These are phyloP conservation scores for Debaryomyces subglobosus DNA, from an alignment of 1,139 yeast genomes.

Conservation along the genomic window DNA sequence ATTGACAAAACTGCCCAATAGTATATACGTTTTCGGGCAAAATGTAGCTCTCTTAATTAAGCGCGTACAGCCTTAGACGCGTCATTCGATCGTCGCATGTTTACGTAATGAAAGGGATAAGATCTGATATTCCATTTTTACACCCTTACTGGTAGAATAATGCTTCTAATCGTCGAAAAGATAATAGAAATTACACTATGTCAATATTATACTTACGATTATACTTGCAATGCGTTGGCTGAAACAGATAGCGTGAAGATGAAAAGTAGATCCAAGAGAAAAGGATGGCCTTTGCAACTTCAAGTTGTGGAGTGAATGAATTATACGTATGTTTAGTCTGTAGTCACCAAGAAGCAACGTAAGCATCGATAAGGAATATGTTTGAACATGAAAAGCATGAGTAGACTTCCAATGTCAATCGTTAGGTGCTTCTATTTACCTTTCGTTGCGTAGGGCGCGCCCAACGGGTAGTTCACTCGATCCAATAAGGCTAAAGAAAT, in stretches of 20 bases:
- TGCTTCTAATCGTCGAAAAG: too few relatives aligned
- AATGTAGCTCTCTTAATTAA: slow-evolving; percentile 9
- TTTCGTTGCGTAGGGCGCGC: background rate
- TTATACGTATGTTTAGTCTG: too few relatives aligned
- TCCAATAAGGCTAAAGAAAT: background rate
- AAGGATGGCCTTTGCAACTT: too few relatives aligned
- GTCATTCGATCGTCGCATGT: background rate
- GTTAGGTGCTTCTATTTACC: background rate
- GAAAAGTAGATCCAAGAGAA: background rate
- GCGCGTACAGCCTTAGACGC: slow-evolving; percentile 3
- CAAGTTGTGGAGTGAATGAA: too few relatives aligned
- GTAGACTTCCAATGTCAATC: too few relatives aligned
- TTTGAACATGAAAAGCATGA: too few relatives aligned
- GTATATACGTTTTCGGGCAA: slow-evolving; percentile 12
- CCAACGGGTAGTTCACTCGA: background rate
- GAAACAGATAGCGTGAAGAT: too few relatives aligned
- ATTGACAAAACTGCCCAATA: slow-evolving; percentile 1
- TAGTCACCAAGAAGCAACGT: background rate
- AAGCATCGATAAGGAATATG: too few relatives aligned
- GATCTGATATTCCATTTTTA: background rate
- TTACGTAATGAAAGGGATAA: background rate
- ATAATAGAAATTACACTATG: too few relatives aligned
- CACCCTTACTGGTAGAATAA: too few relatives aligned
- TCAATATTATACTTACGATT: too few relatives aligned
- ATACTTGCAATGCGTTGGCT: too few relatives aligned